Conservation (phyloP, 805 yeast species). For the Wickerhamomyces chaumierensis region DNA sequence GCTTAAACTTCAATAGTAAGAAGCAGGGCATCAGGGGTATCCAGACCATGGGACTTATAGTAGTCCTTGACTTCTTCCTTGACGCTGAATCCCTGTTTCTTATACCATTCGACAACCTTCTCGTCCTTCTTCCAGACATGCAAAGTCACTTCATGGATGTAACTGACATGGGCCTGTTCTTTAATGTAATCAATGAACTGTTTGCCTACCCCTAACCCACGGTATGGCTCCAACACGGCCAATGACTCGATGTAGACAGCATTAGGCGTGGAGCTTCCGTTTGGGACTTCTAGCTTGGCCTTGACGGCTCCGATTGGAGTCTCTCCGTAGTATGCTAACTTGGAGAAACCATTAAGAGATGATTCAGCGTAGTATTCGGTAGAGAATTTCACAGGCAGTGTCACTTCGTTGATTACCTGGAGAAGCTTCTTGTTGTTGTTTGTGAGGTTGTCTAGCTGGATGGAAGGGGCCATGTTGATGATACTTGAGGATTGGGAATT, state of each 20-base stretch:
- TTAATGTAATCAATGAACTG: constrained; percentile 45
- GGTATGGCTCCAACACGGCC: constrained; percentile 58
- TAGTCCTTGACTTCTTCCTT: constrained; percentile 30
- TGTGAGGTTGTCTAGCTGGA: constrained; percentile 49
- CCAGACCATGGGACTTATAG: constrained; percentile 34
- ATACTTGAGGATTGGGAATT: not conserved
- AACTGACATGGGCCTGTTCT: constrained; percentile 41
- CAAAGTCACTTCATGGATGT: constrained; percentile 38
- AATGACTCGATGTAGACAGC: constrained; percentile 54
- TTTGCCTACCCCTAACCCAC: constrained; percentile 50
- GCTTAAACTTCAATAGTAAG: constrained; percentile 21
- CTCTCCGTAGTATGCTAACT: constrained; percentile 57
- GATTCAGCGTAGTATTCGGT: constrained; percentile 41
- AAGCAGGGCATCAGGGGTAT: constrained; percentile 36
- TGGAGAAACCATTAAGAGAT: constrained; percentile 36
- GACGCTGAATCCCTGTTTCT: constrained; percentile 34
- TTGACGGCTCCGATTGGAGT: constrained; percentile 74
- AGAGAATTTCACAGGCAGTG: constrained; percentile 40
- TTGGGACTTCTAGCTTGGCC: constrained; percentile 36
- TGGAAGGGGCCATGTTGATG: constrained; percentile 11
- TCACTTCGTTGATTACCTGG: constrained; percentile 40
- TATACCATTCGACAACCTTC: constrained; percentile 39
- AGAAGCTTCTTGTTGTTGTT: constrained; percentile 48
- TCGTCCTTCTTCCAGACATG: constrained; percentile 40
- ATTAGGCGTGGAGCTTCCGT: constrained; percentile 35